These are phyloP conservation scores for Bimuria novae-zelandiae DNA, from an alignment of 2,329 filamentous ascomycete genomes.

Conservation along the genomic window DNA sequence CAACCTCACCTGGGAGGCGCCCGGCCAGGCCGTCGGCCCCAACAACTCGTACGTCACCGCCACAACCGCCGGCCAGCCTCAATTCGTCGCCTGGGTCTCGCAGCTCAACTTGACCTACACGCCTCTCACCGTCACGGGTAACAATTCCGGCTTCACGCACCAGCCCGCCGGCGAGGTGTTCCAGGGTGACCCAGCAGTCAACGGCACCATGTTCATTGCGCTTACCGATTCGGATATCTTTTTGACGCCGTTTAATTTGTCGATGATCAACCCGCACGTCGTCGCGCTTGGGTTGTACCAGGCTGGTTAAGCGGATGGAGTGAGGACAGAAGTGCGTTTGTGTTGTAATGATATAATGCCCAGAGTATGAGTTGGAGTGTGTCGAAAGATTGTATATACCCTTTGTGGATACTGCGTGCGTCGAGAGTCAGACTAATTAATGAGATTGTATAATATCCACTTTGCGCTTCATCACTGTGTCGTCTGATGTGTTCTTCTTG, in stretches of 20 bases:
- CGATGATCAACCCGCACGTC: conserved; percentile 75
- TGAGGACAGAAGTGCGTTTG: too few relatives aligned
- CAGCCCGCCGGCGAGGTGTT: conserved; percentile 74
- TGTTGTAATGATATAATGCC: neutral
- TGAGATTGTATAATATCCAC: neutral
- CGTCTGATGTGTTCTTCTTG: neutral
- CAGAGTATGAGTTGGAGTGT: neutral
- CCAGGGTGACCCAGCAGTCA: conserved; percentile 69
- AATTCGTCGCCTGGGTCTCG: conserved; percentile 74
- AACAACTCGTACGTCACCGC: conserved; percentile 81
- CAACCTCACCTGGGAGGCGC: conserved; percentile 72
- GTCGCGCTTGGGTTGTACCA: conserved; percentile 76
- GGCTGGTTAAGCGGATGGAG: conserved; percentile 61
- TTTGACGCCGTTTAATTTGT: conserved; percentile 78
- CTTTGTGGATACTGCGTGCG: neutral
- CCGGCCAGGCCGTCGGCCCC: conserved; percentile 71
- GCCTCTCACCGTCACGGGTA: conserved; percentile 66
- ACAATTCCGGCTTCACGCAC: conserved; percentile 66
- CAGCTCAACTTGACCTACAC: conserved; percentile 66
- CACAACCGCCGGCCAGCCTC: conserved; percentile 60
- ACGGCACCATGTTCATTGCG: conserved; percentile 79
- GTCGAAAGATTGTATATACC: neutral
- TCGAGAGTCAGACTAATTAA: too few relatives aligned
- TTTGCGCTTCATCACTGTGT: neutral
- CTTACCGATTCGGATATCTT: conserved; percentile 71